Percentiles rank a stretch among this genome's conserved stretches.
These are phyloP conservation scores for Pythium vanterpoolii DNA, from an alignment of 352 stramenopile genomes.

Conservation along the genomic window DNA sequence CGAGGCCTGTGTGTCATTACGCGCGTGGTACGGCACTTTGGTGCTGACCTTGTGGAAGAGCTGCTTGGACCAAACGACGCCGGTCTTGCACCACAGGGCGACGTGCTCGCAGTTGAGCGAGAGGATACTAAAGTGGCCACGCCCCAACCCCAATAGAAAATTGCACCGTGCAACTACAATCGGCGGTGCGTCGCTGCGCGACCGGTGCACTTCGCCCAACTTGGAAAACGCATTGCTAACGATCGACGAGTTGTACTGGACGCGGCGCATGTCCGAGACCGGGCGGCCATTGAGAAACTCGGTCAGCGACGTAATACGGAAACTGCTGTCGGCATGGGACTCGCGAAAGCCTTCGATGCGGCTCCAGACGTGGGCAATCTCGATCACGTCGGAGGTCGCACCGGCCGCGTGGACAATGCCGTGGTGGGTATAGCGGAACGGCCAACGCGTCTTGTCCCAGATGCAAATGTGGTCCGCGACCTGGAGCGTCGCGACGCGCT, in stretches of 20 bases:
- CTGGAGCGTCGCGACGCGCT: slow-evolving; percentile 53
- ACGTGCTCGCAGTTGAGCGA: slow-evolving; percentile 77
- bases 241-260: slow-evolving; percentile 77
- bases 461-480: slow-evolving; percentile 72
- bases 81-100: slow-evolving; percentile 73
- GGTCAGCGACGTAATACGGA: slow-evolving; percentile 60
- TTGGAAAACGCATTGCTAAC: slow-evolving; percentile 52
- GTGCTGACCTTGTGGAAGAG: slow-evolving; percentile 46
- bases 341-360: slow-evolving; percentile 48
- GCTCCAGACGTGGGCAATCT: slow-evolving; percentile 71
- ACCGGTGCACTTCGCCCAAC: slow-evolving; percentile 60
- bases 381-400: slow-evolving; percentile 41
- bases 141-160: slow-evolving; percentile 59
- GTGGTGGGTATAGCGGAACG: slow-evolving; percentile 77
- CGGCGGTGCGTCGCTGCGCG: slow-evolving; percentile 53
- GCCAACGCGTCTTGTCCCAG: slow-evolving; percentile 76
- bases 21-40: slow-evolving; percentile 46
- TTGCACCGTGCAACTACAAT: slow-evolving; percentile 69
- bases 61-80: slow-evolving; percentile 74
- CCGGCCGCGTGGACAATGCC: slow-evolving; percentile 55
- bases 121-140: slow-evolving; percentile 71
- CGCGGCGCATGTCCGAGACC: slow-evolving; percentile 57
- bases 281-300: slow-evolving; percentile 66
- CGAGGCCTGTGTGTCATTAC: slow-evolving; percentile 31
- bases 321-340: slow-evolving; percentile 63